Evolutionary conservation across 2,329 filamentous ascomycete species (phyloP).

Genomic region (Chaetomium olivaceum): DNA sequence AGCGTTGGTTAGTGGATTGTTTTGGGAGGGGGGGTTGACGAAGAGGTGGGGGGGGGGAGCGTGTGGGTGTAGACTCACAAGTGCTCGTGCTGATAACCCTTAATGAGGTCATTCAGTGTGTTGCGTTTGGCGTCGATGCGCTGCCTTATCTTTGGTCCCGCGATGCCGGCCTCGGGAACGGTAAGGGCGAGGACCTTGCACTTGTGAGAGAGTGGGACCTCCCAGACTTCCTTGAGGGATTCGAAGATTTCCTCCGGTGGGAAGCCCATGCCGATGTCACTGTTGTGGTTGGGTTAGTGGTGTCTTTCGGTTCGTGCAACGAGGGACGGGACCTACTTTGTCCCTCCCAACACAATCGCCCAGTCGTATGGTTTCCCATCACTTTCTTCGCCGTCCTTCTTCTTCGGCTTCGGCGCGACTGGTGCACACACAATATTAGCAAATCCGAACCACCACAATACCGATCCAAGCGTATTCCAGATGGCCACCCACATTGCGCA

Average conservation of each 20-base stretch:
- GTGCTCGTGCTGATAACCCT: constrained; percentile 48
- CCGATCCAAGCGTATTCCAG: background rate
- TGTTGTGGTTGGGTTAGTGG: constrained; percentile 16
- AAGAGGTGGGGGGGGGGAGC: background rate
- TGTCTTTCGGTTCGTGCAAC: background rate
- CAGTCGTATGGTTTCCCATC: constrained; percentile 51
- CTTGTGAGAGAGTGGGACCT: constrained; percentile 49
- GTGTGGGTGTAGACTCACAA: constrained; percentile 50
- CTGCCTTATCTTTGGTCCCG: constrained; percentile 20
- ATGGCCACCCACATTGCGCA: constrained; percentile 29
- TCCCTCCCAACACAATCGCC: constrained; percentile 64
- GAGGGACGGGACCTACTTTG: constrained; percentile 46
- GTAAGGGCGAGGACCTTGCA: constrained; percentile 64
- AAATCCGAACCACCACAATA: background rate
- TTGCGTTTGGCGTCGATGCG: constrained; percentile 42
- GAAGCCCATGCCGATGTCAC: constrained; percentile 51
- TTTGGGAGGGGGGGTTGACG: no score
- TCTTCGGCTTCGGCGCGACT: constrained; percentile 11
- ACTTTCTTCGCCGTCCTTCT: constrained; percentile 19
- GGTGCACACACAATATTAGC: background rate
- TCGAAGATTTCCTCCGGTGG: constrained; percentile 48
- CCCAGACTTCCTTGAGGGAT: constrained; percentile 53
- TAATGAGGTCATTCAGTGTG: constrained; percentile 55
- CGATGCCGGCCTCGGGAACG: constrained; percentile 53
- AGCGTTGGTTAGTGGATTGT: constrained; percentile 1